Percentiles rank a stretch among this genome's conserved stretches.
Conservation (phyloP, 768 basidiomycete species). For the Leccinum longicurvipes region DNA sequence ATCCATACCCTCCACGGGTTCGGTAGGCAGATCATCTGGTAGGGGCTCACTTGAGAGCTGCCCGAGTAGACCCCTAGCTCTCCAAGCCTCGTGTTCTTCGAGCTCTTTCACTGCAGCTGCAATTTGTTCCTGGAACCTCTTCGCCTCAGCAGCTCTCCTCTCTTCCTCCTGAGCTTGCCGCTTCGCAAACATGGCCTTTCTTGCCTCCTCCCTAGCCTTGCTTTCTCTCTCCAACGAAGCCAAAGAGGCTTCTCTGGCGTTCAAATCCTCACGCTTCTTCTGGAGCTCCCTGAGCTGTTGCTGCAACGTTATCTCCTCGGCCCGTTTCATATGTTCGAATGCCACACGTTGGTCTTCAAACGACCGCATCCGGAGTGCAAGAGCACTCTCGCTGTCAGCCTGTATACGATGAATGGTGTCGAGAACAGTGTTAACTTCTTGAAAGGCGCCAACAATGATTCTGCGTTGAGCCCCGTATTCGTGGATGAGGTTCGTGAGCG, state of each 20-base stretch:
- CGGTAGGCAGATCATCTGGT: constrained; percentile 13
- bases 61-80: constrained; percentile 1
- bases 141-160: constrained; percentile 13
- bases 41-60: neutral
- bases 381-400: constrained; percentile 12
- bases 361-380: constrained; percentile 7
- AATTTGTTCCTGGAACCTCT: constrained; percentile 21
- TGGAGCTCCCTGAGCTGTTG: constrained; percentile 19
- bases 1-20: constrained; percentile 23
- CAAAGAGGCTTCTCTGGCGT: constrained; percentile 17
- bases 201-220: constrained; percentile 24
- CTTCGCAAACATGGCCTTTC: constrained; percentile 12
- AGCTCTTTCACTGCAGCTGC: constrained; percentile 17
- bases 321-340: constrained; percentile 20
- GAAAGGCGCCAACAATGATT: constrained; percentile 10
- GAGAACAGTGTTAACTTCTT: constrained; percentile 10
- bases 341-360: constrained; percentile 20
- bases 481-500: constrained; percentile 1
- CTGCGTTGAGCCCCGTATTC: constrained; percentile 10
- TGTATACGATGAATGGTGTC: constrained; percentile 11
- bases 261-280: constrained; percentile 17
- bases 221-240: constrained; percentile 23
- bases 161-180: constrained; percentile 29
- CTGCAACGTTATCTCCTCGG: constrained; percentile 17
- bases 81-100: constrained; percentile 8